Base-by-base conservation (phyloP, 1,139 yeast species). In the Sugiyamaella novakii region DNA sequence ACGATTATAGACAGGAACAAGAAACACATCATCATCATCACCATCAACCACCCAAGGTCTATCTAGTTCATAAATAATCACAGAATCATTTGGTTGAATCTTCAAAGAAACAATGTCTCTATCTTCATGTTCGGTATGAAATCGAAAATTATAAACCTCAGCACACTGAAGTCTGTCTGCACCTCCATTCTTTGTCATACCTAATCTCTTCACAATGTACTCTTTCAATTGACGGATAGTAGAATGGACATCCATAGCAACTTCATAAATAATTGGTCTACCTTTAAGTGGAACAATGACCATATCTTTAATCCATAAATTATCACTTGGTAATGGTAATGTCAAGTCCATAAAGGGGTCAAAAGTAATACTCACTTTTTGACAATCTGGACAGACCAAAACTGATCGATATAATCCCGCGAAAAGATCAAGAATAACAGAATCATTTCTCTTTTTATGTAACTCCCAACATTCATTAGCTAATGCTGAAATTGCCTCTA, bases 311-410 rank as follows among this genome's bases (percentile, higher is more conserved):
- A 74, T 71, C 96, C 98, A 91, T 50, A 78, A 75, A 43, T 82
- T 79, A 46, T 80, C 80, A 10, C 85, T 81, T 0, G 98, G 98
- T 38, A 92, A 71, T 0, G 98, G 98, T 42, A 92, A 71, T 0
- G 98, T 91, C 56, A 92, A 71, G 62, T 89, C 98, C 70, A 83
- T 87, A 63, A 83, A 92, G 0, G 98, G 98, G 64, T 92, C 98
- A 70, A 91, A 92, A 0, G 98, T 91, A 21, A 91, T 78, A 24
- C 96, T 86, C 2, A 87, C 80, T 58, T 85, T 85, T 8, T 77
- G 66, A 67, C 98, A 92, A 17, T 72, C 82, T 0, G 98, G 98
- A 63, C 98, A 92, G 5, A 86, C 79, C 52, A 92, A 72, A 0
- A 96, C 88, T 2, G 96, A 88, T 65, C 88, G 87, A 66, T 92